A percentile compares a stretch with the other conserved stretches of the same genome.
phyloP scores from a whole-genome alignment of 345 rosid species.

The Dipteronia sinensis region DNA sequence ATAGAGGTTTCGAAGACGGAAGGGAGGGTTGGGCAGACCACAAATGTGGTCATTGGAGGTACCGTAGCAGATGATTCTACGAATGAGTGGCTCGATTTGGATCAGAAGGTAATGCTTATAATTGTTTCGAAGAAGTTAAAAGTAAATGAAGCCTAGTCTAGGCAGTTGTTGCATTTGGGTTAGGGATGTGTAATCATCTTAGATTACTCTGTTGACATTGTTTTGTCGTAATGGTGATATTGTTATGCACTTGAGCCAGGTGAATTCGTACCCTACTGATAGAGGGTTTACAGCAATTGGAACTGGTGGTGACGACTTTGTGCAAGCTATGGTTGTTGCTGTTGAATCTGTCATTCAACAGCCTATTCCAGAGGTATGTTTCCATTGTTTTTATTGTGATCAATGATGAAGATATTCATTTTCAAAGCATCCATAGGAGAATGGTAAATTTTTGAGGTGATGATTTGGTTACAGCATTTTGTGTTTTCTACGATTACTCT shows the following conservation, averaged over 20 bases:
- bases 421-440: not conserved
- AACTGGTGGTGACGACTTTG: conserved; percentile 97
- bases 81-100: conserved; percentile 88
- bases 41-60: conserved; percentile 92
- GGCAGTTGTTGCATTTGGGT: not conserved
- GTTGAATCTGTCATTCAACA: conserved; percentile 92
- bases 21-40: conserved; percentile 94
- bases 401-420: not conserved
- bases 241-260: conserved; percentile 47
- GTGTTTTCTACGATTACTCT: no score
- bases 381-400: conserved; percentile 10
- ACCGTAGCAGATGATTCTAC: conserved; percentile 89
- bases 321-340: conserved; percentile 94
- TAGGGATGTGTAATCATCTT: not conserved
- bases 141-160: not conserved
- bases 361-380: conserved; percentile 78
- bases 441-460: not conserved
- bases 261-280: conserved; percentile 89
- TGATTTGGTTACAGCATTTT: conserved; percentile 1
- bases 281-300: conserved; percentile 97
- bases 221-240: conserved; percentile 15
- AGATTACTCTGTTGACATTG: not conserved
- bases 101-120: conserved; percentile 71
- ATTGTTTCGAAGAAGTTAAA: not conserved
- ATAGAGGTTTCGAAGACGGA: conserved; percentile 91